Conservation (phyloP, 2,329 filamentous ascomycete species). For the Claviceps fusiformis region DNA sequence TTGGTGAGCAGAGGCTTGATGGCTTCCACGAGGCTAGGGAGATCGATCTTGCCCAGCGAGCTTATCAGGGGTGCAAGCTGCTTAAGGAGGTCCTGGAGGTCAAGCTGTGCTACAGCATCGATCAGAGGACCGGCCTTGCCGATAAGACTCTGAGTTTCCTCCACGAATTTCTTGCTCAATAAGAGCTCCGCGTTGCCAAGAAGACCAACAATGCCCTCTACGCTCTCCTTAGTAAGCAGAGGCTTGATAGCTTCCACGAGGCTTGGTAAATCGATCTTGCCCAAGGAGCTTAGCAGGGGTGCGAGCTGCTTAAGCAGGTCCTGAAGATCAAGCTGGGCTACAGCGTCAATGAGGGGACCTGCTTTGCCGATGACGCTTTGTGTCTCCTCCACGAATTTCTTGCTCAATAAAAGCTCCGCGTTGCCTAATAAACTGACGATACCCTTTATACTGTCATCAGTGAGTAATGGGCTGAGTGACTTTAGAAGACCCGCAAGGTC, state of each 20-base stretch:
- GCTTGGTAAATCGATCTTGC: slow-evolving; percentile 18
- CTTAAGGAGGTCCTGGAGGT: slow-evolving; percentile 10
- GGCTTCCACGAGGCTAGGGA: slow-evolving; percentile 15
- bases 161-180: slow-evolving; percentile 15
- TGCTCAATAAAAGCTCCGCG: slow-evolving; percentile 17
- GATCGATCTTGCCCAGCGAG: slow-evolving; percentile 16
- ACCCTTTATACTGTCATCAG: slow-evolving; percentile 16
- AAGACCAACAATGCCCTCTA: slow-evolving; percentile 20
- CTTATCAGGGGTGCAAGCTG: slow-evolving; percentile 12
- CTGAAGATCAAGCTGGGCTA: slow-evolving; percentile 7
- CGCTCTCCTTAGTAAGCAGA: slow-evolving; percentile 17
- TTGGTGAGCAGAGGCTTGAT: slow-evolving; percentile 18
- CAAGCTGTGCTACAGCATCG: slow-evolving; percentile 6
- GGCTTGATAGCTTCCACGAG: slow-evolving; percentile 16
- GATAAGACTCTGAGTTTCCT: slow-evolving; percentile 16
- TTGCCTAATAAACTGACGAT: slow-evolving; percentile 21
- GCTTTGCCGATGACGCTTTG: slow-evolving; percentile 20
- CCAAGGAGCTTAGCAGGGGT: slow-evolving; percentile 11
- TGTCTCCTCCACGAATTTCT: slow-evolving; percentile 19
- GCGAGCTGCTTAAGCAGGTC: slow-evolving; percentile 10
- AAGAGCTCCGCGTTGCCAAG: slow-evolving; percentile 19
- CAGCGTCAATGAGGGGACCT: slow-evolving; percentile 14
- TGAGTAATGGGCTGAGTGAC: slow-evolving; percentile 17
- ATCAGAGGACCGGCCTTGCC: slow-evolving; percentile 18
- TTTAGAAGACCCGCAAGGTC: slow-evolving; percentile 18